These are phyloP conservation scores for Psidium guajava DNA, from an alignment of 345 rosid species.

Conservation along the genomic window DNA sequence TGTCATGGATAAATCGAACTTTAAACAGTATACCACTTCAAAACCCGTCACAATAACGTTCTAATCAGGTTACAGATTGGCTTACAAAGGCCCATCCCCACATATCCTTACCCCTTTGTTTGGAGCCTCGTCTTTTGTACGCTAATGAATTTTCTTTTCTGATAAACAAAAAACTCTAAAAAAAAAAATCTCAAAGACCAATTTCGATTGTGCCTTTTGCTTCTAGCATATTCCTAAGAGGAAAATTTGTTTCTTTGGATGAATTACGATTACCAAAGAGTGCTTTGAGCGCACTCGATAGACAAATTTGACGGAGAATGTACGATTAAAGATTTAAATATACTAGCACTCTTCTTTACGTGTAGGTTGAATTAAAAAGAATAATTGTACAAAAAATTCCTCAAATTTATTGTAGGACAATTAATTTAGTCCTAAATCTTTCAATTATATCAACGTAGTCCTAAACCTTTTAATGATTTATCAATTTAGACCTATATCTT, in stretches of 20 bases:
- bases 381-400: too few relatives aligned
- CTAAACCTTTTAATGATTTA: too few relatives aligned
- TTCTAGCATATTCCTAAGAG: background rate
- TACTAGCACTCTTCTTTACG: accelerated
- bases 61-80: too few relatives aligned
- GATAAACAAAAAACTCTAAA: background rate
- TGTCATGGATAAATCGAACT: background rate
- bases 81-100: too few relatives aligned
- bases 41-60: background rate
- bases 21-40: background rate
- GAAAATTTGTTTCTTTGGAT: background rate
- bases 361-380: background rate
- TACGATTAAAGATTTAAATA: background rate
- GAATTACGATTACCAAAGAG: background rate
- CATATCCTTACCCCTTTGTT: too few relatives aligned
- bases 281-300: background rate
- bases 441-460: too few relatives aligned
- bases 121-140: too few relatives aligned
- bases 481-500: too few relatives aligned
- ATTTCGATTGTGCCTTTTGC: background rate
- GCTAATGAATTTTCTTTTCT: too few relatives aligned
- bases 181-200: background rate
- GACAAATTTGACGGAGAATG: accelerated
- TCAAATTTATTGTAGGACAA: too few relatives aligned
- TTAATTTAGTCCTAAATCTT: too few relatives aligned